Evolutionary conservation across 2,329 filamentous ascomycete genomes (phyloP), one percentile per base, ranked within the genome.

Genomic region (Fusarium udum): DNA sequence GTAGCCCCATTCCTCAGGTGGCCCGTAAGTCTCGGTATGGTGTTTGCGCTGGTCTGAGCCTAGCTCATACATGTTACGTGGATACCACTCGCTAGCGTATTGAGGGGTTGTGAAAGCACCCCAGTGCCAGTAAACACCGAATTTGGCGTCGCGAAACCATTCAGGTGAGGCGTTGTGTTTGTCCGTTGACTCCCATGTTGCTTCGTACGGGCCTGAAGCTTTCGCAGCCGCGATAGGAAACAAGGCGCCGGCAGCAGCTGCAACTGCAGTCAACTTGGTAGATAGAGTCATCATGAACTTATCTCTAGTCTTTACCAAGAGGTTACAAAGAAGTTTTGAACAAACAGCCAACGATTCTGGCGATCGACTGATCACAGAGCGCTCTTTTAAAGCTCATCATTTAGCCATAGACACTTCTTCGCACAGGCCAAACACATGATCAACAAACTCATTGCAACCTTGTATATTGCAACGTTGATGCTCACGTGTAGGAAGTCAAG

Each of bases 101-200:
- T 69, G 66, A 0, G 67, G 58, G 6, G 67, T 70, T 0, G 67
- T 70, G n/a, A 69, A 69, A 3, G 66, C 67, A 20, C 67, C 67
- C 67, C 67, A 69, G 49, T 69, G 66, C 67, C 67, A 69, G 59
- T 69, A 70, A 36, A 69, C 66, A 1, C 66, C 66, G 12, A 69
- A 69, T 6, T 69, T 69, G 11, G 67, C 66, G 6, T 69, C 67
- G 4, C 67, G 67, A 16, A 70, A 69, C 67, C 67, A 70, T 60
- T 60, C 59, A 1, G 66, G 67, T 3, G 67, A 55, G 14, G 67
- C 65, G 18, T 52, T 59, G 40, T 69, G 67, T 28, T 60, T 69
- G 14, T 69, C 67, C 1, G 67, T 69, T 3, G 66, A 69, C 34
- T 69, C 67, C 67, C 67, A 69, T 20, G 66, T 69, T 26, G 67